Evolutionary conservation across 192 early-diverging fungal species (phyloP).

Genomic region (Umbelopsis sp.): DNA sequence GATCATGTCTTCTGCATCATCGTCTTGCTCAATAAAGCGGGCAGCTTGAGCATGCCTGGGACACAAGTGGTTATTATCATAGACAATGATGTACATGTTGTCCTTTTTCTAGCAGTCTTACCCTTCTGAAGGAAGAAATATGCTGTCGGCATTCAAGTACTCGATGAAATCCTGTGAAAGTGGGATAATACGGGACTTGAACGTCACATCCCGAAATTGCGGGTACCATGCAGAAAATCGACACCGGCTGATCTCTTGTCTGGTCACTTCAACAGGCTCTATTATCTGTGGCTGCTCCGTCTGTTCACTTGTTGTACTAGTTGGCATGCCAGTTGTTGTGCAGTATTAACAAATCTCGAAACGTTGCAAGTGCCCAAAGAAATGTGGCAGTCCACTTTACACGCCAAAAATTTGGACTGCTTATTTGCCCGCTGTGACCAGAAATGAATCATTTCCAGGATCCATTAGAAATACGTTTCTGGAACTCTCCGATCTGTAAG

Average conservation of each 20-base stretch:
- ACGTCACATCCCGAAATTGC: constrained; percentile 59
- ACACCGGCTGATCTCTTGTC: constrained; percentile 70
- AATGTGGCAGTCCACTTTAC: neutral
- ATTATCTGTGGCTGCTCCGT: neutral
- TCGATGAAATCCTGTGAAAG: constrained; percentile 78
- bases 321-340: neutral
- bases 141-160: constrained; percentile 85
- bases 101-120: constrained; percentile 28
- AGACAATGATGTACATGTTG: neutral
- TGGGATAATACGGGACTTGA: constrained; percentile 76
- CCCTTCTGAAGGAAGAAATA: constrained; percentile 78
- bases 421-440: neutral
- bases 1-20: constrained; percentile 28
- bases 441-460: neutral
- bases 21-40: constrained; percentile 35
- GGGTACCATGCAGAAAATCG: constrained; percentile 82
- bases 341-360: neutral
- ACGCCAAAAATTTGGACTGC: neutral
- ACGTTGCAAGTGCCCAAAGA: neutral
- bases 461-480: neutral
- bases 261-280: constrained; percentile 48
- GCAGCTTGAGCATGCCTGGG: constrained; percentile 37
- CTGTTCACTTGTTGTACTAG: neutral
- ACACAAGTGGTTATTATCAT: neutral
- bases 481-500: no score